Evolutionary conservation across 2,329 filamentous ascomycete genomes (phyloP), one percentile per base, ranked within the genome.

Genomic region (Verticillium zaregamsianum): DNA sequence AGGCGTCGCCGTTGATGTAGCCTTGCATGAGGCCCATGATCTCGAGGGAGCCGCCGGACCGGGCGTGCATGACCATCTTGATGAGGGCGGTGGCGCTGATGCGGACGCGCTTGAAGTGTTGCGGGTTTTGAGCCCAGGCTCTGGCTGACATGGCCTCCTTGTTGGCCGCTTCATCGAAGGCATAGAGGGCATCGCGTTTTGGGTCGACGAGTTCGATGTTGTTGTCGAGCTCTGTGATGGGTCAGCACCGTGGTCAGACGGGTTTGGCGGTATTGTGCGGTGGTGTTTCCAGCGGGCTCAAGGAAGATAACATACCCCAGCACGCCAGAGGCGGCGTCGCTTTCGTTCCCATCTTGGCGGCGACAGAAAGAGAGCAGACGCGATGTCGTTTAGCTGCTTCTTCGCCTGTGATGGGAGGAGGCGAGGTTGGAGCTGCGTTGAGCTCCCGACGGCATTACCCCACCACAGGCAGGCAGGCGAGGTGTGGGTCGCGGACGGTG

Each of bases 1-100:
- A 91, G 1, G 91, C 86, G 70, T 96, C 89, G 52, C 89, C 87
- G 66, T 92, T 86, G 58, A 97, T 90, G 75, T 96, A 97, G 65
- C 95, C 95, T 73, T 96, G 91, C 95, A 99, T 99, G 69, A 99
- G 77, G 62, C 95, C 95, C 95, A 99, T 99, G 70, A 99, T 86
- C 80, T 99, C 95, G 67, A 98, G 85, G 32, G 86, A 87, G 62
- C 95, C 94, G 66, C 95, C 95, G 0, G 92, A 93, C n/a, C 95
- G 91, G 11, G 95, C 95, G 75, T 99, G 95, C 91, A 97, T 98
- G 66, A 96, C 92, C 95, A 99, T 99, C 80, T 99, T 99, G 68
- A 98, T 86, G 63, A 99, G 86, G 5, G 95, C 95, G 14, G 97
- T 89, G 62, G 95, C 93, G 59, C 92, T 96, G 77, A 99, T 94